Evolutionary conservation across 2,329 filamentous ascomycete species (phyloP).

Genomic region (Beauveria brongniartii): DNA sequence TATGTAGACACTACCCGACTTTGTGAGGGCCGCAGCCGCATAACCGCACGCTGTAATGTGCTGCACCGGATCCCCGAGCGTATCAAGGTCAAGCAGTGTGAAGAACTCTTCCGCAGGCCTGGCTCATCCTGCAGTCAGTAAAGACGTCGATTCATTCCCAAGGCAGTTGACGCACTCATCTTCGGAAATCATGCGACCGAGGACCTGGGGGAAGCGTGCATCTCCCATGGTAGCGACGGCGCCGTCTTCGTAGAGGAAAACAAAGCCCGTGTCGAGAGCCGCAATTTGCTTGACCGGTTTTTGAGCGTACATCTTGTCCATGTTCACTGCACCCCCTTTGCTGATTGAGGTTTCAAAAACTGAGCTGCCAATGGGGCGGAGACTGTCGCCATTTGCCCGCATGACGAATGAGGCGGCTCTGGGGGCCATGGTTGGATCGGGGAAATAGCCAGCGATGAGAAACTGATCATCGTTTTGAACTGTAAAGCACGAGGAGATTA

Average conservation of each 20-base stretch:
- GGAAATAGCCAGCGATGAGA: constrained; percentile 15
- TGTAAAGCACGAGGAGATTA: constrained; percentile 9
- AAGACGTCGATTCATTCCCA: no score
- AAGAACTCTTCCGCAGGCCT: constrained; percentile 40
- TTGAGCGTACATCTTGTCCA: no score
- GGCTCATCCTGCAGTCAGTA: not conserved
- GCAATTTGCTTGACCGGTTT: constrained; percentile 30
- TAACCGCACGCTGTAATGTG: constrained; percentile 51
- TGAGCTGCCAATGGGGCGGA: not conserved
- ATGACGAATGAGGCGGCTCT: not conserved
- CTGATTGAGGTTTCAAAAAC: no score
- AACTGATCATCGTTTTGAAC: constrained; percentile 16
- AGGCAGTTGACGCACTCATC: constrained; percentile 24
- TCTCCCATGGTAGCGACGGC: constrained; percentile 49
- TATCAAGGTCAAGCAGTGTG: constrained; percentile 39
- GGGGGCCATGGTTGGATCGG: not conserved
- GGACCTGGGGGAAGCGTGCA: constrained; percentile 45
- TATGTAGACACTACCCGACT: constrained; percentile 49
- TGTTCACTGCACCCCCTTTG: no score
- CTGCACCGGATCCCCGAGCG: constrained; percentile 41
- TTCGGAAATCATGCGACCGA: constrained; percentile 41
- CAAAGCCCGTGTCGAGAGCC: constrained; percentile 42
- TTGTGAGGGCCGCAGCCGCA: constrained; percentile 48
- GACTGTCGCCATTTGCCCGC: not conserved
- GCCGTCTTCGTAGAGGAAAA: constrained; percentile 35